Conservation (phyloP, 1,139 yeast species). For the Taphrina flavorubra region DNA sequence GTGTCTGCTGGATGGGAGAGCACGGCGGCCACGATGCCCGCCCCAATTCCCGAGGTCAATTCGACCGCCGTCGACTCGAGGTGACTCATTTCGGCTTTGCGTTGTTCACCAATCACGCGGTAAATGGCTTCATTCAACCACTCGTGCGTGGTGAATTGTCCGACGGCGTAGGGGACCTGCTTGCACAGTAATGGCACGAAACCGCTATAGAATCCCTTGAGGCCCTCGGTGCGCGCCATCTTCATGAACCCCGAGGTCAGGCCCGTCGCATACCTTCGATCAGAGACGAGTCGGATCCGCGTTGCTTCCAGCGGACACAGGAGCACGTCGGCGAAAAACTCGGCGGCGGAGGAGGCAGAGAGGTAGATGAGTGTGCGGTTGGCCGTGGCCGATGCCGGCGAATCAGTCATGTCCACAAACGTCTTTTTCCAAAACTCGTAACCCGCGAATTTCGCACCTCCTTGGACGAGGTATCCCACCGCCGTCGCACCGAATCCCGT, state of each 20-base stretch:
- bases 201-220: conserved; percentile 83
- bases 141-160: conserved; percentile 85
- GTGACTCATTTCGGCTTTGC: conserved; percentile 52
- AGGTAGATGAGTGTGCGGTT: conserved; percentile 70
- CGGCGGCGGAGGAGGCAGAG: conserved; percentile 81
- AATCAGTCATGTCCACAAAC: conserved; percentile 65
- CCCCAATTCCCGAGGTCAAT: conserved; percentile 83
- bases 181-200: conserved; percentile 88
- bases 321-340: conserved; percentile 76
- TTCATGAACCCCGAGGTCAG: conserved; percentile 82
- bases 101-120: conserved; percentile 66
- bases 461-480: conserved; percentile 83
- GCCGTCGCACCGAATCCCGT: conserved; percentile 85
- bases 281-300: conserved; percentile 79
- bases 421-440: conserved; percentile 76
- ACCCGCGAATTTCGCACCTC: conserved; percentile 86
- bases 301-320: conserved; percentile 83
- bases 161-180: conserved; percentile 90
- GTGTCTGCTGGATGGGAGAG: conserved; percentile 94
- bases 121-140: conserved; percentile 83
- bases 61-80: conserved; percentile 62
- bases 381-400: conserved; percentile 58
- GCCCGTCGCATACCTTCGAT: conserved; percentile 85
- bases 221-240: conserved; percentile 83
- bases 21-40: conserved; percentile 87